These are phyloP conservation scores for Pseudomassariella vexata DNA, from an alignment of 2,329 filamentous ascomycete species.

Conservation along the genomic window DNA sequence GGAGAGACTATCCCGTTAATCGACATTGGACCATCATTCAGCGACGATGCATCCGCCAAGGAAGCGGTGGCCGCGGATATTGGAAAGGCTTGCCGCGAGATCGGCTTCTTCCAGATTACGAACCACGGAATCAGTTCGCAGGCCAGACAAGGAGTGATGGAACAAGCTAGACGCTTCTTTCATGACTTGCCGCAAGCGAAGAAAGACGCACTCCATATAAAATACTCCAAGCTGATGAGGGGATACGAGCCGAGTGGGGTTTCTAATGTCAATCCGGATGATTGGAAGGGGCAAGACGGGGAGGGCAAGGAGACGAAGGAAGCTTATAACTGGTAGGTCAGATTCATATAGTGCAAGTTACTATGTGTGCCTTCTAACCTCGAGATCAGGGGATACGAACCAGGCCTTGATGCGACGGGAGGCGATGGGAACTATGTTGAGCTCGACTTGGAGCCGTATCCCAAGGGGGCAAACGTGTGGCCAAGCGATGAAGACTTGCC, in stretches of 20 bases:
- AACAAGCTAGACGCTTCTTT: not conserved
- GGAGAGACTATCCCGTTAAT: slow-evolving; percentile 1
- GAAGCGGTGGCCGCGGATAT: not conserved
- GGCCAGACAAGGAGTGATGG: not conserved
- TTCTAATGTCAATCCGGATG: slow-evolving; percentile 2
- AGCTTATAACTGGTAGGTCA: too few species aligned
- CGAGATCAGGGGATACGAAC: too few species aligned
- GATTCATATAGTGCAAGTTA: too few species aligned
- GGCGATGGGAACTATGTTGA: too few species aligned
- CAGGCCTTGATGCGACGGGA: too few species aligned
- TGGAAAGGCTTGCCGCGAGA: not conserved
- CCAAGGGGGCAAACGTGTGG: too few species aligned
- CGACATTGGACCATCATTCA: not conserved
- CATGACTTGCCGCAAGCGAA: not conserved
- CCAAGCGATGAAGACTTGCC: too few species aligned
- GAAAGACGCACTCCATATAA: slow-evolving; percentile 1
- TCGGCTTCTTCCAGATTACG: slow-evolving; percentile 1
- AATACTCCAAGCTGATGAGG: not conserved
- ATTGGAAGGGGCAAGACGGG: not conserved
- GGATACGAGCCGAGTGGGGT: slow-evolving; percentile 1
- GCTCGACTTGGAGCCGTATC: too few species aligned
- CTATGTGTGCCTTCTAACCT: too few species aligned
- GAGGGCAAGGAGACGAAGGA: not conserved
- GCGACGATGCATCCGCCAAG: not conserved
- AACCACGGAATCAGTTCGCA: not conserved